These are phyloP conservation scores for Talaromyces sp. DNA, from an alignment of 2,329 filamentous ascomycete genomes.

Conservation along the genomic window DNA sequence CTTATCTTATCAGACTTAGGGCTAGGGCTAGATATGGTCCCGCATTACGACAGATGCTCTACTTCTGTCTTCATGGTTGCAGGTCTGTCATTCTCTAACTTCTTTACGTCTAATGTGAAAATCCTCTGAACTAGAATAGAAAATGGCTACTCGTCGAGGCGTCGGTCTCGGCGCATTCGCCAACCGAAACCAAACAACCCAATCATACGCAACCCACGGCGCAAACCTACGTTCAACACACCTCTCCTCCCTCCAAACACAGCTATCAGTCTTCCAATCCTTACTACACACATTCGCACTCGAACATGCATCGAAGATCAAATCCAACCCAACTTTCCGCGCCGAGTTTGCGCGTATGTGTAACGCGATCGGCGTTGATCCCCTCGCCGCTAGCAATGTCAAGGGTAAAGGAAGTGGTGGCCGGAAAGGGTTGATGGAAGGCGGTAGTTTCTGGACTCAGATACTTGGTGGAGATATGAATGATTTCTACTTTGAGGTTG, in stretches of 20 bases:
- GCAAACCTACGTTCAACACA: conserved; percentile 79
- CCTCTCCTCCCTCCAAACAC: conserved; percentile 78
- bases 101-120: too few species aligned
- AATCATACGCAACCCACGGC: conserved; percentile 88
- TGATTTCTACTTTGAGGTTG: conserved; percentile 97
- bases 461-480: conserved; percentile 87
- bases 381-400: conserved; percentile 65
- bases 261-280: conserved; percentile 93
- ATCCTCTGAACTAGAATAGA: too few species aligned
- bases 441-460: conserved; percentile 82
- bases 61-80: neutral
- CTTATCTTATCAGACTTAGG: conserved; percentile 21
- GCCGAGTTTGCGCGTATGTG: conserved; percentile 99
- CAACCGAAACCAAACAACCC: conserved; percentile 74
- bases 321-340: conserved; percentile 88
- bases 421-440: conserved; percentile 42
- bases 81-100: too few species aligned
- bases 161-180: conserved; percentile 89
- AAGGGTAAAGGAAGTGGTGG: conserved; percentile 41
- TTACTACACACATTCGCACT: conserved; percentile 91
- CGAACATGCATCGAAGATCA: conserved; percentile 92
- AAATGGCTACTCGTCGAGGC: conserved; percentile 51
- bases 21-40: conserved; percentile 17
- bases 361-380: conserved; percentile 91
- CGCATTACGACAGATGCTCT: conserved; percentile 20